Evolutionary conservation across 2,329 filamentous ascomycete species (phyloP).

Genomic region (Alternaria arborescens): DNA sequence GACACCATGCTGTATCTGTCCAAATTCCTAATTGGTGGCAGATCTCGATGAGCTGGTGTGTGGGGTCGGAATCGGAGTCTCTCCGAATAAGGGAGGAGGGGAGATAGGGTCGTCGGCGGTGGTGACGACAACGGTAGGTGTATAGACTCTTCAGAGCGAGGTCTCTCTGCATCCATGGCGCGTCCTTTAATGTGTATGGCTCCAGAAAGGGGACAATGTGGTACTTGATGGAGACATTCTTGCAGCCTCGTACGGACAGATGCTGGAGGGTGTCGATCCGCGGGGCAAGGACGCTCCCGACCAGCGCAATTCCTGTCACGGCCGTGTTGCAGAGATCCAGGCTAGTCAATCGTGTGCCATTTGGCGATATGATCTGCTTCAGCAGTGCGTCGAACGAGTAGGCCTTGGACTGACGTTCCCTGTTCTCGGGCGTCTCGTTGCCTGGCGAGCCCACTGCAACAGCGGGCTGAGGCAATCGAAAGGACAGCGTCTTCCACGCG

Average conservation of each 20-base stretch:
- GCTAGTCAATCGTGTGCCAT: slow-evolving; percentile 64
- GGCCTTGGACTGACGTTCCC: slow-evolving; percentile 62
- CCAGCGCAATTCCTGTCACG: slow-evolving; percentile 65
- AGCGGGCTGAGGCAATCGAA: slow-evolving; percentile 59
- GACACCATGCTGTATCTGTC: slow-evolving; percentile 70
- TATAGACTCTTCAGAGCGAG: slow-evolving; percentile 68
- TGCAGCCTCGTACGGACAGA: slow-evolving; percentile 68
- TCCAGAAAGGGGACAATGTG: slow-evolving; percentile 67
- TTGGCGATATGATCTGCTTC: slow-evolving; percentile 64
- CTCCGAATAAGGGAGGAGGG: slow-evolving; percentile 63
- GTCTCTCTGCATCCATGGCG: slow-evolving; percentile 53
- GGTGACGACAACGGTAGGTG: slow-evolving; percentile 69
- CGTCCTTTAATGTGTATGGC: slow-evolving; percentile 53
- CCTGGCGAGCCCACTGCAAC: slow-evolving; percentile 48
- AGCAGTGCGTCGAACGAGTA: slow-evolving; percentile 68
- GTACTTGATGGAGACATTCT: slow-evolving; percentile 71
- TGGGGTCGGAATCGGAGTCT: slow-evolving; percentile 68
- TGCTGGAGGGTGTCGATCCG: slow-evolving; percentile 65
- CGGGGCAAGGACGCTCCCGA: slow-evolving; percentile 62
- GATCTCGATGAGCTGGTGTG: slow-evolving; percentile 67
- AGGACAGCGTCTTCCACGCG: slow-evolving; percentile 68
- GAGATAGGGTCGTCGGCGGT: slow-evolving; percentile 67
- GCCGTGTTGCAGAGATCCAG: slow-evolving; percentile 69
- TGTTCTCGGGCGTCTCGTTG: slow-evolving; percentile 51
- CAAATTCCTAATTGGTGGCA: slow-evolving; percentile 67